These are phyloP conservation scores for Dipteronia dyeriana DNA, from an alignment of 345 rosid species.

Conservation along the genomic window DNA sequence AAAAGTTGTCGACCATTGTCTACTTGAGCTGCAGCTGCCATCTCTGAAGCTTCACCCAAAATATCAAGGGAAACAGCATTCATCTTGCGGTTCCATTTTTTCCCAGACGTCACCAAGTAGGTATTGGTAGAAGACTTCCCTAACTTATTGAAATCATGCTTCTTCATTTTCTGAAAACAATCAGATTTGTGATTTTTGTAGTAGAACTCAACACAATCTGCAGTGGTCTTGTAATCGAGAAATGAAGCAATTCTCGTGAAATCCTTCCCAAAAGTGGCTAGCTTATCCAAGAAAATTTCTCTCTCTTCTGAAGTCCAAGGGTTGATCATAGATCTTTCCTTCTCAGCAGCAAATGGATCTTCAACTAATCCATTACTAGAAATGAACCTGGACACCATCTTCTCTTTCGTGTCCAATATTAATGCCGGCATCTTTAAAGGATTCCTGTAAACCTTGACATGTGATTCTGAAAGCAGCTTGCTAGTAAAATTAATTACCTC, in stretches of 20 bases:
- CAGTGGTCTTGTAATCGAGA: conserved; percentile 87
- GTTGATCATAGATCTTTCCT: conserved; percentile 82
- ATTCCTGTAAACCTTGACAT: conserved; percentile 56
- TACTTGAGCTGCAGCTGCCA: conserved; percentile 82
- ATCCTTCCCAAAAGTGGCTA: conserved; percentile 78
- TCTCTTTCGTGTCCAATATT: conserved; percentile 82
- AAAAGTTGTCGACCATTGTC: conserved; percentile 40
- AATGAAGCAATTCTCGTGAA: conserved; percentile 81
- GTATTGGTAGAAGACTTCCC: conserved; percentile 58
- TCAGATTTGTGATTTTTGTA: conserved; percentile 98
- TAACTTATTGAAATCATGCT: conserved; percentile 51
- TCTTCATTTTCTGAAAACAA: conserved; percentile 80
- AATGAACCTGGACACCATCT: conserved; percentile 57
- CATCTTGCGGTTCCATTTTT: conserved; percentile 68
- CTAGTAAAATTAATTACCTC: conserved; percentile 53
- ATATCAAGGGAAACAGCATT: conserved; percentile 77
- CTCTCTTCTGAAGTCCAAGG: conserved; percentile 87
- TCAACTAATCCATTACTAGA: conserved; percentile 83
- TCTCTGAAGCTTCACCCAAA: conserved; percentile 72
- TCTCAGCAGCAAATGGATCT: conserved; percentile 88
- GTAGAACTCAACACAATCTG: conserved; percentile 95
- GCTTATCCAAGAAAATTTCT: conserved; percentile 73
- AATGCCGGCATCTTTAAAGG: conserved; percentile 82
- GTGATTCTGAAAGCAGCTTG: conserved; percentile 55
- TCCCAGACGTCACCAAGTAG: conserved; percentile 63